Evolutionary conservation across 2,329 filamentous ascomycete genomes (phyloP).

Genomic region (Pseudogymnoascus sp.): DNA sequence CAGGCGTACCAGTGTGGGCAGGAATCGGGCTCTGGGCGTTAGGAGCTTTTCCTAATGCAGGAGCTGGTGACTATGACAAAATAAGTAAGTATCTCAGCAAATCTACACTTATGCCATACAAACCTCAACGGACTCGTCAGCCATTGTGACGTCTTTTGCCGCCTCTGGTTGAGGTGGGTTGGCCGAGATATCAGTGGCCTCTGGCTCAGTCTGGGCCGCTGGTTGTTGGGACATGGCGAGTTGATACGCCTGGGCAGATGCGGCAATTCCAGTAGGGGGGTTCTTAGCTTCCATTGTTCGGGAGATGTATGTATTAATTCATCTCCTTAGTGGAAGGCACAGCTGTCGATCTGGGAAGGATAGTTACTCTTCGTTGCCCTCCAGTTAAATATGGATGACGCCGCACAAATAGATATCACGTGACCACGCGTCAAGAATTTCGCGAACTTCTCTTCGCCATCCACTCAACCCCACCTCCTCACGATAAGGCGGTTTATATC

Average conservation of each 20-base stretch:
- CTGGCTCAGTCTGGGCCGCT: conserved; percentile 13
- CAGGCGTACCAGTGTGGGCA: conserved; percentile 42
- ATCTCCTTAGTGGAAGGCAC: background rate
- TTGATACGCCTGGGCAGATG: conserved; percentile 24
- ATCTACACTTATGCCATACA: background rate
- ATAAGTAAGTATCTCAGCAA: background rate
- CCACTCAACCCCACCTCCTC: background rate
- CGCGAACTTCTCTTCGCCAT: conserved; percentile 1
- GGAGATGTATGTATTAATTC: conserved; percentile 1
- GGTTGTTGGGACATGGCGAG: conserved; percentile 23
- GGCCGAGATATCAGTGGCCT: conserved; percentile 8
- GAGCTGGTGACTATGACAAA: conserved; percentile 20
- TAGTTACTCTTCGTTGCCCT: background rate
- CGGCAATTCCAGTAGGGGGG: conserved; percentile 17
- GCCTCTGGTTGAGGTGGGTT: background rate
- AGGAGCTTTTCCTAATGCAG: conserved; percentile 16
- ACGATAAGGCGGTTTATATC: background rate
- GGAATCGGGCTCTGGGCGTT: conserved; percentile 24
- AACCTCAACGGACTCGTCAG: background rate
- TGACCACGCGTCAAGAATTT: background rate
- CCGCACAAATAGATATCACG: background rate
- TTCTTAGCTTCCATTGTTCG: conserved; percentile 3
- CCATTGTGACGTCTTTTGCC: background rate
- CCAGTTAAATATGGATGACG: background rate
- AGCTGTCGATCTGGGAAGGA: background rate